These are phyloP conservation scores for Solanum chiquidenum DNA, from an alignment of 257 asterid genomes.

Conservation along the genomic window DNA sequence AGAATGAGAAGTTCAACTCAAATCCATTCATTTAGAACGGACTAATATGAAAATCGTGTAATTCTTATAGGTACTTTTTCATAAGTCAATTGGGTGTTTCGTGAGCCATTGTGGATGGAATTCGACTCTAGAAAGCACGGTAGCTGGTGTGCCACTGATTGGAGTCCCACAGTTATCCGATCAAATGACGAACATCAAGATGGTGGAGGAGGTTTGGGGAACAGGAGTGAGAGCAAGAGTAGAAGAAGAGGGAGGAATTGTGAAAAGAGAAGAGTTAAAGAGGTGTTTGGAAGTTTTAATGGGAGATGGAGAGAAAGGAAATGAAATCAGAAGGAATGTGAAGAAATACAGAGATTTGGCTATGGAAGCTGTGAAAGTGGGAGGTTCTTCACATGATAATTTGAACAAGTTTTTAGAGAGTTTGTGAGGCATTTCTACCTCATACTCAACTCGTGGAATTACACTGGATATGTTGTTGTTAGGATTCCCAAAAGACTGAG, in stretches of 20 bases:
- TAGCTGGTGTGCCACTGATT: constrained; percentile 32
- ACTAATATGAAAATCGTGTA: not conserved
- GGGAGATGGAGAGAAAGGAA: constrained; percentile 21
- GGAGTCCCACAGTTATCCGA: constrained; percentile 43
- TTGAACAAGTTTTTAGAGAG: constrained; percentile 10
- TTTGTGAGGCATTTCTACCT: not conserved
- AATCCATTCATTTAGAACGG: not conserved
- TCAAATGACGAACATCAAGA: constrained; percentile 47
- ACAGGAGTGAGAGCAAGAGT: constrained; percentile 28
- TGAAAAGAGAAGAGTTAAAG: constrained; percentile 33
- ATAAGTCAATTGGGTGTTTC: constrained; percentile 46
- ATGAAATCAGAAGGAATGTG: constrained; percentile 24
- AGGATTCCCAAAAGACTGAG: not conserved
- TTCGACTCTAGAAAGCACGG: constrained; percentile 42
- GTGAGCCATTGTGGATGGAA: constrained; percentile 65
- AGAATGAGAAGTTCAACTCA: not conserved
- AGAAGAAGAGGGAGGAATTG: constrained; percentile 20
- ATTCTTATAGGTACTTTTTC: not conserved
- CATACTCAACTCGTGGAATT: rapidly evolving
- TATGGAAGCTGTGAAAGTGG: constrained; percentile 22
- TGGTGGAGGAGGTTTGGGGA: constrained; percentile 46
- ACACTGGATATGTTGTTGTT: not conserved
- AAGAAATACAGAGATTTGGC: constrained; percentile 24
- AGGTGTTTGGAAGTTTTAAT: constrained; percentile 41
- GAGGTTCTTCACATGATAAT: constrained; percentile 36